Conservation (phyloP, 768 basidiomycete species). For the Nidularia pulvinata region DNA sequence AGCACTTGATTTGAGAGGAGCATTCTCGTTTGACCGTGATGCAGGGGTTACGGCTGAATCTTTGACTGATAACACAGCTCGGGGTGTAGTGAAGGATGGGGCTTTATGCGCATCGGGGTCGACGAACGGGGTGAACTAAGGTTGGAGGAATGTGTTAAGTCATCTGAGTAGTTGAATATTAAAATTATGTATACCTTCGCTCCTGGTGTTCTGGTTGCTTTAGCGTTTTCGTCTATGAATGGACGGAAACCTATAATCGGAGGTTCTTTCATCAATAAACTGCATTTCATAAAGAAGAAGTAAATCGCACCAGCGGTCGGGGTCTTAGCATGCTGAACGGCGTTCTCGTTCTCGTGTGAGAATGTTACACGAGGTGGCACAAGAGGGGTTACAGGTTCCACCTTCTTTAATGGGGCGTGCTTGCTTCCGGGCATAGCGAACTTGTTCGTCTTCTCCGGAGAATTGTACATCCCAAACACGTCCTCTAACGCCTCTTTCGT, state of each 20-base stretch:
- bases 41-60: conserved; percentile 31
- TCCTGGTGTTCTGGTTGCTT: background rate
- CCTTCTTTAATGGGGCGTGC: conserved; percentile 67
- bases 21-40: conserved; percentile 25
- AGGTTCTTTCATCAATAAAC: background rate
- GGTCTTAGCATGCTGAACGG: conserved; percentile 34
- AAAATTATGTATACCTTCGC: background rate
- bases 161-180: conserved; percentile 3
- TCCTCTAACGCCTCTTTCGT: conserved; percentile 95
- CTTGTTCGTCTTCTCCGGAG: conserved; percentile 74
- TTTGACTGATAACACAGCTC: conserved; percentile 51
- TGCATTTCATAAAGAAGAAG: background rate
- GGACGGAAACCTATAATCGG: conserved; percentile 56
- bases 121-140: conserved; percentile 67
- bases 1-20: conserved; percentile 10
- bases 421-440: conserved; percentile 61
- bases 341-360: conserved; percentile 36
- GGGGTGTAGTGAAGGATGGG: conserved; percentile 28
- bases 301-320: conserved; percentile 23
- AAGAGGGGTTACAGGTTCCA: conserved; percentile 57
- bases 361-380: conserved; percentile 29
- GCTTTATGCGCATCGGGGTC: conserved; percentile 52
- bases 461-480: conserved; percentile 97
- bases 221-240: conserved; percentile 32
- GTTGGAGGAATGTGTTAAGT: conserved; percentile 6